Base-by-base conservation (phyloP, 768 basidiomycete genomes). In the Rossbeevera mucosa region DNA sequence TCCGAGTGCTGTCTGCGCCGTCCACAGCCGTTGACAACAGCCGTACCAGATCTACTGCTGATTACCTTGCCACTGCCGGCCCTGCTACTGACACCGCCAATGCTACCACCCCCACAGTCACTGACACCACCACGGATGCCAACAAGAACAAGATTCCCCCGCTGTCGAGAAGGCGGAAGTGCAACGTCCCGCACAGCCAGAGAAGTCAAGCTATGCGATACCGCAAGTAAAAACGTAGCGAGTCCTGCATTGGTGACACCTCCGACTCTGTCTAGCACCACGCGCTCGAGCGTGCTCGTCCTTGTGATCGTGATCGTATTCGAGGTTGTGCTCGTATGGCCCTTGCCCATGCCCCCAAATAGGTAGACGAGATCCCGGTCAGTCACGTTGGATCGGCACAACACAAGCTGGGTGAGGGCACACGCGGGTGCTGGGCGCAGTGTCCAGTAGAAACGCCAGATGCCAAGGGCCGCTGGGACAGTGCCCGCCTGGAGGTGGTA, bases 241-340 rank as follows among this genome's bases (percentile, higher is more conserved):
- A 63, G 54, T 4, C 62, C 59, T 2, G 45, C 9, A 40, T 61
- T 61, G 42, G 62, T 64, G 31, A 64, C 5, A 9, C 62, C 62
- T 11, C 52, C 44, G 51, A 63, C 33, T 13, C 42, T 18, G 4
- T 63, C 59, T 1, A 63, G 33, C 36, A 47, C 51, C 7, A 64
- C 62, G 4, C 47, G 51, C 43, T 63, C 62, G 44, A 63, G 62
- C 42, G 59, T 47, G 1, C 7, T 38, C 1, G 49, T 50, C 1
- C 14, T 31, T 7, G 30, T 3, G 62, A 54, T 11, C 59, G 50
- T 22, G 36, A 22, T 31, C 16, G 7, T 7, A 1, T 16, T 16
- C 16, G 30, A 31, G 14, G 14, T 16, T 31, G 31, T 33, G 31
- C 31, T 14, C 31, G 16, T 33, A n/a, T 14, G n/a, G 16, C 31